A percentile compares a stretch with the other conserved stretches of the same genome.
These are phyloP conservation scores for Trypanosomatidae sp. DNA, from an alignment of 208 protist species.

Conservation along the genomic window DNA sequence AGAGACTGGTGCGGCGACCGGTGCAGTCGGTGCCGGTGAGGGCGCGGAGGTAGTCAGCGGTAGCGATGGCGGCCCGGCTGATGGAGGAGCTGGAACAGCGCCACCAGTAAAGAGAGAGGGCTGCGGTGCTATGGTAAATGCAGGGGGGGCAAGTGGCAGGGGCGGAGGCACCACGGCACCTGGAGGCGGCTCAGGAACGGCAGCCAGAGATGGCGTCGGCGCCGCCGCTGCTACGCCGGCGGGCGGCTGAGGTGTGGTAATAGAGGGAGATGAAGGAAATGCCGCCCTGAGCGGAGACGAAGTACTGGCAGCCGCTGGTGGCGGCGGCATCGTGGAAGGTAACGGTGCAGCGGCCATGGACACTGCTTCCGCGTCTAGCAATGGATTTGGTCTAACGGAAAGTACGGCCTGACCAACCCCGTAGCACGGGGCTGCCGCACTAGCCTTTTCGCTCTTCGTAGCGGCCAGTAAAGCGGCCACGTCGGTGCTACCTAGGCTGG, in stretches of 20 bases:
- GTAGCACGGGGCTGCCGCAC: conserved; percentile 3
- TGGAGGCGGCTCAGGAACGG: neutral
- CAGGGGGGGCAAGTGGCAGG: neutral
- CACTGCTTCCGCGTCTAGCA: neutral
- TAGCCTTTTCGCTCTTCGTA: neutral
- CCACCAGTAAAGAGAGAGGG: neutral
- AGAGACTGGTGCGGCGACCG: neutral
- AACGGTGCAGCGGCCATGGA: neutral
- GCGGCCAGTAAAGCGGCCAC: conserved; percentile 13
- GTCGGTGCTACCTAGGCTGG: neutral
- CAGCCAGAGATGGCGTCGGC: neutral
- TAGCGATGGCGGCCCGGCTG: neutral
- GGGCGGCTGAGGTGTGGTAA: neutral
- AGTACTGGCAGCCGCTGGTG: neutral
- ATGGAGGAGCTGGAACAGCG: neutral
- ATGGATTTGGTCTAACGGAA: neutral
- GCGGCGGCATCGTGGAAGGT: conserved; percentile 1
- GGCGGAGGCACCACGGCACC: neutral
- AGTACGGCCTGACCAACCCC: conserved; percentile 27
- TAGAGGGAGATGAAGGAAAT: neutral
- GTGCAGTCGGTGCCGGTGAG: conserved; percentile 5
- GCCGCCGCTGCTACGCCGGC: neutral
- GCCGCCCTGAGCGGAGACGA: neutral
- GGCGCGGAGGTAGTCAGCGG: neutral
- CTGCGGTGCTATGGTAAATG: neutral